Percentiles rank a stretch among this genome's conserved stretches.
phyloP scores from a whole-genome alignment of 2,329 filamentous ascomycete species.

The Arthroderma sp. region DNA sequence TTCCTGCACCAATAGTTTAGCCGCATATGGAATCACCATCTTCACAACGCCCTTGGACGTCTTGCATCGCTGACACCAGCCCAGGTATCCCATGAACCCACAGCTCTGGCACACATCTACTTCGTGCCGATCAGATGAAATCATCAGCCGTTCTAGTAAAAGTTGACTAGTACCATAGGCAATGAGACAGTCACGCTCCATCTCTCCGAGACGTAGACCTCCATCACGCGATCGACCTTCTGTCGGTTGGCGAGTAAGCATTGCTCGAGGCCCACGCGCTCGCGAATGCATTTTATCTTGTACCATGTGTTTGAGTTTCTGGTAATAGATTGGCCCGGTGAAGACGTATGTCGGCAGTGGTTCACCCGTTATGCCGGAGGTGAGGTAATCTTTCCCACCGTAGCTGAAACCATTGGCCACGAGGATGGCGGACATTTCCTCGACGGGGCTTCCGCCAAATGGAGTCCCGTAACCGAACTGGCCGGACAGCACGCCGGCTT shows the following conservation, averaged over 20 bases:
- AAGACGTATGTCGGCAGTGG: constrained; percentile 91
- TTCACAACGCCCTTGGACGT: constrained; percentile 70
- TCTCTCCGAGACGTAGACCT: constrained; percentile 86
- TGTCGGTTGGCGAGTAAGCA: constrained; percentile 87
- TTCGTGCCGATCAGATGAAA: constrained; percentile 76
- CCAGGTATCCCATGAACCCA: constrained; percentile 88
- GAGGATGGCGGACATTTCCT: constrained; percentile 77
- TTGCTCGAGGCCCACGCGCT: constrained; percentile 75
- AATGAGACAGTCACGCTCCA: constrained; percentile 97
- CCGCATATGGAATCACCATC: constrained; percentile 96
- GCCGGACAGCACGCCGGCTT: constrained; percentile 77
- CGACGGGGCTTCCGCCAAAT: constrained; percentile 71
- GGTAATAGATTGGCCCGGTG: constrained; percentile 98
- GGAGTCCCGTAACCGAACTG: constrained; percentile 79
- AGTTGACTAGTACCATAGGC: constrained; percentile 92
- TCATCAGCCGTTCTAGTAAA: constrained; percentile 84
- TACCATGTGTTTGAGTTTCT: constrained; percentile 99
- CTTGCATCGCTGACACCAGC: constrained; percentile 88
- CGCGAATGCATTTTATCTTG: constrained; percentile 99
- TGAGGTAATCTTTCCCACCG: constrained; percentile 94
- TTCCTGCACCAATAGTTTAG: constrained; percentile 91
- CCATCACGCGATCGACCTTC: constrained; percentile 89
- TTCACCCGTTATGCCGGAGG: constrained; percentile 88
- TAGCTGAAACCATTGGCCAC: constrained; percentile 87
- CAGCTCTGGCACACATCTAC: constrained; percentile 92